Evolutionary conservation across 495 filamentous ascomycete species (phyloP).

Genomic region (Tuber calosporum): DNA sequence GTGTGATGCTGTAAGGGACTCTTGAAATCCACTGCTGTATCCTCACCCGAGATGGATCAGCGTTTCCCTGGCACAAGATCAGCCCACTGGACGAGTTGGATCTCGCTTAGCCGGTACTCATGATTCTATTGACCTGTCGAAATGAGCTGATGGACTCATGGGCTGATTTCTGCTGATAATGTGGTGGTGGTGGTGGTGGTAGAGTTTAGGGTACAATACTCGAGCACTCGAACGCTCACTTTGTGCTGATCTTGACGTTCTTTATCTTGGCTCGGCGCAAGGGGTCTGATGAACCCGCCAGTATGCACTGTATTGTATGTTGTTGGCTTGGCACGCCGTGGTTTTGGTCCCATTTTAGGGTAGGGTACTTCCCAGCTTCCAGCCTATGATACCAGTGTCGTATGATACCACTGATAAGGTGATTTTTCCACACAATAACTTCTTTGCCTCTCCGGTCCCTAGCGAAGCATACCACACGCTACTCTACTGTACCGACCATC

Average conservation of each 20-base stretch:
- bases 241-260: background rate
- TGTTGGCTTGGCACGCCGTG: background rate
- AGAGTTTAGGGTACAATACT: background rate
- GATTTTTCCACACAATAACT: background rate
- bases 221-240: no score
- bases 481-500: background rate
- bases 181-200: no score
- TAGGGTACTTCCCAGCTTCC: no score
- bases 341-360: background rate
- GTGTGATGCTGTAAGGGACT: no score
- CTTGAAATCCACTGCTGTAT: no score
- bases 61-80: no score
- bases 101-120: no score
- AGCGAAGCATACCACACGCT: background rate
- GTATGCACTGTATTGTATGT: no score
- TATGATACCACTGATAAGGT: background rate
- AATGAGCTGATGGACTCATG: background rate
- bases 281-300: background rate
- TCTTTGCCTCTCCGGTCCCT: background rate
- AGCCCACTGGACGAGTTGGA: no score
- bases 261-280: background rate
- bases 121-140: background rate
- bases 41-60: no score
- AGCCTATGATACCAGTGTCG: background rate
- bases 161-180: background rate